Percentiles rank a stretch among this genome's conserved stretches.
phyloP scores from a whole-genome alignment of 768 basidiomycete genomes.

The Pholiota conissans region DNA sequence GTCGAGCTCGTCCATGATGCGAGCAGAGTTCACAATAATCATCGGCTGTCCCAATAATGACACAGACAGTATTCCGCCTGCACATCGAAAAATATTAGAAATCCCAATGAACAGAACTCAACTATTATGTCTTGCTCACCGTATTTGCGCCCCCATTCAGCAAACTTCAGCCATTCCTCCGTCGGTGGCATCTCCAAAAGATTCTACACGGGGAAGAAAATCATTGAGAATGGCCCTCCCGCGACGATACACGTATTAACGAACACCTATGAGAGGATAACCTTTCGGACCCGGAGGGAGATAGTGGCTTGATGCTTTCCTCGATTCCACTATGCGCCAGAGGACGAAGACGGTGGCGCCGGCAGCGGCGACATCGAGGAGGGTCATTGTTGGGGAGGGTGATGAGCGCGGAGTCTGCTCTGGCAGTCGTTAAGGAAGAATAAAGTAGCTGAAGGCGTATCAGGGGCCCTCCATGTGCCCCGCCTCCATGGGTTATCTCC shows the following conservation, averaged over 20 bases:
- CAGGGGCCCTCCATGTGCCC: not conserved
- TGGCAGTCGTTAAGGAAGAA: not conserved
- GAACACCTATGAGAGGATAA: constrained; percentile 41
- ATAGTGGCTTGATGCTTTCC: constrained; percentile 21
- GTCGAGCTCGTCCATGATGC: constrained; percentile 47
- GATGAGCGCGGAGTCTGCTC: not conserved
- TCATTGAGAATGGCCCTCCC: not conserved
- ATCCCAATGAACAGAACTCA: not conserved
- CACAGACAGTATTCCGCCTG: constrained; percentile 40
- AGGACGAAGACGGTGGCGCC: not conserved
- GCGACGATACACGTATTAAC: no score
- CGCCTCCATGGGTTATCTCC: not conserved
- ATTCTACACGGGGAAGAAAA: constrained; percentile 32
- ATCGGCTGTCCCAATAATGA: constrained; percentile 44
- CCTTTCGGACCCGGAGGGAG: constrained; percentile 43
- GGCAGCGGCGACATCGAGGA: not conserved
- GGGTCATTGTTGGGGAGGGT: constrained; percentile 2
- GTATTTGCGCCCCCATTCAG: constrained; percentile 54
- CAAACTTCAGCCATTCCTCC: constrained; percentile 47
- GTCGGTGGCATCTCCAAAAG: constrained; percentile 43
- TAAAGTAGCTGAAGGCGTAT: not conserved
- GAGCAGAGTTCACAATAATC: constrained; percentile 47
- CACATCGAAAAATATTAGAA: not conserved
- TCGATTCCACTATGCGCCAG: constrained; percentile 19
- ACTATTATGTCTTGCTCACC: constrained; percentile 34